These are phyloP conservation scores for Aspergillus udagawae DNA, from an alignment of 2,329 filamentous ascomycete species.

Conservation along the genomic window DNA sequence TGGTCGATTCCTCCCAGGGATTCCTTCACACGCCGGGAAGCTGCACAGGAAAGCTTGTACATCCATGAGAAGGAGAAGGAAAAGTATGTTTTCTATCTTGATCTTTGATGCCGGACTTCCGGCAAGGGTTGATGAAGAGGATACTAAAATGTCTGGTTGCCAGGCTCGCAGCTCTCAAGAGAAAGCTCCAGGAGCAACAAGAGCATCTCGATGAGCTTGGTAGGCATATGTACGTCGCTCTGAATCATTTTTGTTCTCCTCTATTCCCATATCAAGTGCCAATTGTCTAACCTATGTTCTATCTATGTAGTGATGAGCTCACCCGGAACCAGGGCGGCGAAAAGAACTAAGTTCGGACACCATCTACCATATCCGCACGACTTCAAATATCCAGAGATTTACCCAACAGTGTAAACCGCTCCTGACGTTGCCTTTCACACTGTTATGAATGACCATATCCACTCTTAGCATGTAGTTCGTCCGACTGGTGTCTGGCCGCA, in stretches of 20 bases:
- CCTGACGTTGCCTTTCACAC: not conserved
- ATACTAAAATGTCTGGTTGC: constrained; percentile 5
- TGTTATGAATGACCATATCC: not conserved
- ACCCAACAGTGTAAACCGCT: not conserved
- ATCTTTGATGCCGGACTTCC: not conserved
- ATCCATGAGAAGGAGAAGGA: constrained; percentile 84
- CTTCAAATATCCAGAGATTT: not conserved
- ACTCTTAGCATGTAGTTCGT: not conserved
- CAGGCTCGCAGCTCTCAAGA: constrained; percentile 65
- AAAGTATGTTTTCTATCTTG: constrained; percentile 55
- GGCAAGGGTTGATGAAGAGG: not conserved
- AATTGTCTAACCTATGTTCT: constrained; percentile 8
- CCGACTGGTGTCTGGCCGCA: not conserved
- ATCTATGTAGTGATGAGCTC: constrained; percentile 63
- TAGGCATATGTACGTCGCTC: constrained; percentile 70
- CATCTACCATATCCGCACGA: constrained; percentile 3
- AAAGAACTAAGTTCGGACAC: constrained; percentile 34
- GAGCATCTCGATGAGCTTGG: constrained; percentile 79
- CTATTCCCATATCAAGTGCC: not conserved
- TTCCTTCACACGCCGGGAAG: constrained; percentile 87
- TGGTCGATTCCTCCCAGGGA: constrained; percentile 56
- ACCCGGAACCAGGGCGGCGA: constrained; percentile 69
- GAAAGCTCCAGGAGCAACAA: constrained; percentile 69
- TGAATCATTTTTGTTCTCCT: not conserved
- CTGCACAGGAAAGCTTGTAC: constrained; percentile 77